phyloP scores from a whole-genome alignment of 2,329 filamentous ascomycete genomes.

The Colletotrichum noveboracense region DNA sequence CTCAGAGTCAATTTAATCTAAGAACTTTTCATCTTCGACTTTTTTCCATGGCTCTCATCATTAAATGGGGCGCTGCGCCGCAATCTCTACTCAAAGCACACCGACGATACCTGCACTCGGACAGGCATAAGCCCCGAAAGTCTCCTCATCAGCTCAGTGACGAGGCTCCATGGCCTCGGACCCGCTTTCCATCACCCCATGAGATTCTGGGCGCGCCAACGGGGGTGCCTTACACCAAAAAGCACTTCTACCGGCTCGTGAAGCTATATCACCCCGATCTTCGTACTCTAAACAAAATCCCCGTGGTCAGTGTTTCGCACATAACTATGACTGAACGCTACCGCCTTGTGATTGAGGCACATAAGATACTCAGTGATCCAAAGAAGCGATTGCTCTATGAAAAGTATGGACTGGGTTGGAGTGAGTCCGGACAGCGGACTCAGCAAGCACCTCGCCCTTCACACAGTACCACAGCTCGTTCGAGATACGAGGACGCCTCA shows the following conservation, averaged over 20 bases:
- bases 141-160: neutral
- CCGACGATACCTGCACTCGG: neutral
- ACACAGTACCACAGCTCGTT: neutral
- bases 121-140: neutral
- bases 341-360: conserved; percentile 21
- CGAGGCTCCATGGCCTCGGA: conserved; percentile 11
- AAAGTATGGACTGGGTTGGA: conserved; percentile 8
- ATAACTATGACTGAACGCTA: conserved; percentile 15
- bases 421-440: neutral
- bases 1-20: too few relatives aligned
- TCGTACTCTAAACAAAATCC: neutral
- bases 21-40: too few relatives aligned
- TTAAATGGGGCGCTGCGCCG: neutral
- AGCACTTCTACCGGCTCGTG: conserved; percentile 20
- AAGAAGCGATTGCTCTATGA: conserved; percentile 16
- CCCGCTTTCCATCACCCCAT: conserved; percentile 18
- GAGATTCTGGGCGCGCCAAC: conserved; percentile 13
- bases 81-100: neutral
- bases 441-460: neutral
- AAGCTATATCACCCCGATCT: conserved; percentile 27
- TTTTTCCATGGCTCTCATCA: neutral
- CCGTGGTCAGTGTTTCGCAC: neutral
- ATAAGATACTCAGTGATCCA: conserved; percentile 20
- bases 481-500: neutral
- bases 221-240: conserved; percentile 19